Evolutionary conservation across 1,139 yeast genomes (phyloP).

Genomic region (Candida neerlandica): DNA sequence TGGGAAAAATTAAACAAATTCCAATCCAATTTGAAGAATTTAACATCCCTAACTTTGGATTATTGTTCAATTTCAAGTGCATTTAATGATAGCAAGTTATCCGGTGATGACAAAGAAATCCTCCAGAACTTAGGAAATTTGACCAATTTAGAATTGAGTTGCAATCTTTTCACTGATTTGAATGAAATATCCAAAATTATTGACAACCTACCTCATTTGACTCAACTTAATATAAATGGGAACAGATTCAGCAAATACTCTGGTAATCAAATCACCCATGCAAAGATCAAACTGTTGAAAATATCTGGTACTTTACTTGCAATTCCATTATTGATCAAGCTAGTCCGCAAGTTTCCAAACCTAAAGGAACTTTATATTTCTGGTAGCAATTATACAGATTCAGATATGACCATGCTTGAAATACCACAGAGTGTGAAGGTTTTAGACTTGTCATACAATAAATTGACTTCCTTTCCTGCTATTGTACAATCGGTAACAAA

Average conservation of each 20-base stretch:
- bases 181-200: conserved; percentile 41
- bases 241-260: conserved; percentile 50
- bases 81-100: conserved; percentile 14
- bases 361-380: conserved; percentile 49
- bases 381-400: conserved; percentile 41
- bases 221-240: conserved; percentile 60
- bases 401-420: conserved; percentile 18
- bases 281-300: conserved; percentile 24
- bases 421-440: conserved; percentile 18
- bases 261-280: conserved; percentile 23
- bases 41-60: conserved; percentile 55
- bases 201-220: conserved; percentile 35
- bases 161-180: conserved; percentile 54
- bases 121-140: conserved; percentile 27
- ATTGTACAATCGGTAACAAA: conserved; percentile 9
- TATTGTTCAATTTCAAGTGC: conserved; percentile 28
- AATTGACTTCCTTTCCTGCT: conserved; percentile 35
- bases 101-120: conserved; percentile 10
- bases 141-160: conserved; percentile 59
- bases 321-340: conserved; percentile 17
- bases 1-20: conserved; percentile 54
- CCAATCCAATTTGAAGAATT: conserved; percentile 48
- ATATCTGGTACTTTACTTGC: conserved; percentile 35
- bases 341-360: conserved; percentile 45
- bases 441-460: conserved; percentile 52